A percentile compares a stretch with the other conserved stretches of the same genome.
Conservation (phyloP, 139 green algal genomes). For the Pseudopediastrum boryanum region DNA sequence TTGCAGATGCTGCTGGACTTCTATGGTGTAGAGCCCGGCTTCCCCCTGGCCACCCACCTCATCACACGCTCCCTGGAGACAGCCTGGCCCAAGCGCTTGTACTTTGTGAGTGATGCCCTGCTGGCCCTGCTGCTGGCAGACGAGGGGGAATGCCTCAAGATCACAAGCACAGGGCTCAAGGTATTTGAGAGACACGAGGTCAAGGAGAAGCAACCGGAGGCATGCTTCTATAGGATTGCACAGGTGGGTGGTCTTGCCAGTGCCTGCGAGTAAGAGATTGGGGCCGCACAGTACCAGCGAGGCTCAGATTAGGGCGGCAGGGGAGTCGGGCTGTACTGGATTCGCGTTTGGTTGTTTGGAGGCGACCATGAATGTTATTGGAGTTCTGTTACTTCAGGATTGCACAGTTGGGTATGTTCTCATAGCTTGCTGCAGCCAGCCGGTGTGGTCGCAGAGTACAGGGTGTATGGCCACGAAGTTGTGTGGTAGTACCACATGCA, state of each 20-base stretch:
- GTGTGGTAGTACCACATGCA: too few relatives aligned
- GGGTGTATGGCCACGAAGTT: too few relatives aligned
- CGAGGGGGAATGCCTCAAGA: slow-evolving; percentile 71
- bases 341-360: too few relatives aligned
- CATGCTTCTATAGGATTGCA: slow-evolving; percentile 72
- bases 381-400: too few relatives aligned
- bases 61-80: slow-evolving; percentile 62
- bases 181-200: slow-evolving; percentile 90
- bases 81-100: slow-evolving; percentile 69
- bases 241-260: slow-evolving; percentile 28
- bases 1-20: slow-evolving; percentile 55
- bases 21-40: slow-evolving; percentile 71
- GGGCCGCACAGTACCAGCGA: too few relatives aligned
- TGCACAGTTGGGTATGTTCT: too few relatives aligned
- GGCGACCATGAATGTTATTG: too few relatives aligned
- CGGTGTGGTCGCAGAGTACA: too few relatives aligned
- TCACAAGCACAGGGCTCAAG: slow-evolving; percentile 85
- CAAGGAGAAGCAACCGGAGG: slow-evolving; percentile 47
- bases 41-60: slow-evolving; percentile 66
- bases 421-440: too few relatives aligned
- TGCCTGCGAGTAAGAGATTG: too few relatives aligned
- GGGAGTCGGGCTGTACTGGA: too few relatives aligned
- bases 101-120: slow-evolving; percentile 57
- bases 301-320: too few relatives aligned
- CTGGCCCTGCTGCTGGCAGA: slow-evolving; percentile 77